These are phyloP conservation scores for Stellera chamaejasme DNA, from an alignment of 345 rosid genomes.

Conservation along the genomic window DNA sequence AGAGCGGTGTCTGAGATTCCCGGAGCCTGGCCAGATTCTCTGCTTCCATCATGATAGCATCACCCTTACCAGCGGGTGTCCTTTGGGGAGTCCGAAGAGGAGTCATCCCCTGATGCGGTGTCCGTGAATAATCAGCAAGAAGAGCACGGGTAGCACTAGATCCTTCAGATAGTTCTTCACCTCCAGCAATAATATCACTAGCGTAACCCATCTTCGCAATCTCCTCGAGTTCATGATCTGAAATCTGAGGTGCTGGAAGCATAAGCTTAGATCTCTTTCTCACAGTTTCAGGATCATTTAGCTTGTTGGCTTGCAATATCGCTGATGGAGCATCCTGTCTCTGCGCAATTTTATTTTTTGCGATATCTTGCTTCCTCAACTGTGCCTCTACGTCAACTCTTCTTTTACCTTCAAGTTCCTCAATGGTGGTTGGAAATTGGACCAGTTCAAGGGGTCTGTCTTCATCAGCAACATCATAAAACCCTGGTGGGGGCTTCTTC, in stretches of 20 bases:
- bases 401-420: conserved; percentile 92
- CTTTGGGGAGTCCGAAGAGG: conserved; percentile 92
- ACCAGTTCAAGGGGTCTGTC: conserved; percentile 75
- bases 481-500: conserved; percentile 93
- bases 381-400: conserved; percentile 85
- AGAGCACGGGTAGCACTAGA: conserved; percentile 94
- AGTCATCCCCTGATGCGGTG: conserved; percentile 84
- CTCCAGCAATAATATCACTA: conserved; percentile 72
- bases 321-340: conserved; percentile 97
- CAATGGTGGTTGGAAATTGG: conserved; percentile 84
- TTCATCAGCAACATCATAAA: conserved; percentile 84
- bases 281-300: conserved; percentile 94
- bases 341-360: conserved; percentile 80
- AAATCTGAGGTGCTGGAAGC: conserved; percentile 98
- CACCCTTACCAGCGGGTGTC: conserved; percentile 96
- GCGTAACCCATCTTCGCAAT: conserved; percentile 99
- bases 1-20: conserved; percentile 93
- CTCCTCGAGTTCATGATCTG: conserved; percentile 89
- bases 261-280: conserved; percentile 93
- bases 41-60: conserved; percentile 99
- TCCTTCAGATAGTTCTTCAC: conserved; percentile 84
- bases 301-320: conserved; percentile 90
- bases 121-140: conserved; percentile 82
- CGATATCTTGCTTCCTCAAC: conserved; percentile 78
- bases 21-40: conserved; percentile 93